Percentiles rank a stretch among this genome's conserved stretches.
phyloP scores from a whole-genome alignment of 257 asterid species.

The Solanum pennellii region DNA sequence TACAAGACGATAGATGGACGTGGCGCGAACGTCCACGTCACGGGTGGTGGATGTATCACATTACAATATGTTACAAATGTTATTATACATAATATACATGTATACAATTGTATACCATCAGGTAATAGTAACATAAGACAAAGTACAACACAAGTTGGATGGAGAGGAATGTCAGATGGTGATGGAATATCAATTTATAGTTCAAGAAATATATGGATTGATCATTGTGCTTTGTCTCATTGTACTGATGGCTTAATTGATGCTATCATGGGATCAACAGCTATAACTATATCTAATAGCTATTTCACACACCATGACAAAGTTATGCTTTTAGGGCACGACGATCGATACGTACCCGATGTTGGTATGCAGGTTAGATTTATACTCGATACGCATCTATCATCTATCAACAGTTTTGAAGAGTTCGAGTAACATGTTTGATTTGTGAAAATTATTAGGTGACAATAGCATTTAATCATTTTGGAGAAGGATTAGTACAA shows the following conservation, averaged over 20 bases:
- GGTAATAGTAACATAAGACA: conserved; percentile 1
- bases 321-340: conserved; percentile 12
- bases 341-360: background rate
- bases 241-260: conserved; percentile 17
- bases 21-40: conserved; percentile 7
- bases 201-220: conserved; percentile 9
- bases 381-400: background rate
- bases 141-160: conserved; percentile 2
- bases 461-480: conserved; percentile 36
- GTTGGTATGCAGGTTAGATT: background rate
- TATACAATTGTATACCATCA: conserved; percentile 12
- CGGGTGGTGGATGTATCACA: conserved; percentile 14
- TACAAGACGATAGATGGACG: conserved; percentile 16
- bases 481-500: conserved; percentile 26
- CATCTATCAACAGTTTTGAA: background rate
- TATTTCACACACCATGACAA: conserved; percentile 12
- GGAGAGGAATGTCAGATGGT: conserved; percentile 10
- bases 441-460: conserved; percentile 1
- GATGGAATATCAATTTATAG: conserved; percentile 11
- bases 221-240: conserved; percentile 11
- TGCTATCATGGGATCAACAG: conserved; percentile 16
- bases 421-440: background rate
- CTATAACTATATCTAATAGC: conserved; percentile 8
- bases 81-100: conserved; percentile 11
- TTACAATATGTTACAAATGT: conserved; percentile 10